Conservation (phyloP, 2,329 filamentous ascomycete genomes). For the Trichoderma sp. region DNA sequence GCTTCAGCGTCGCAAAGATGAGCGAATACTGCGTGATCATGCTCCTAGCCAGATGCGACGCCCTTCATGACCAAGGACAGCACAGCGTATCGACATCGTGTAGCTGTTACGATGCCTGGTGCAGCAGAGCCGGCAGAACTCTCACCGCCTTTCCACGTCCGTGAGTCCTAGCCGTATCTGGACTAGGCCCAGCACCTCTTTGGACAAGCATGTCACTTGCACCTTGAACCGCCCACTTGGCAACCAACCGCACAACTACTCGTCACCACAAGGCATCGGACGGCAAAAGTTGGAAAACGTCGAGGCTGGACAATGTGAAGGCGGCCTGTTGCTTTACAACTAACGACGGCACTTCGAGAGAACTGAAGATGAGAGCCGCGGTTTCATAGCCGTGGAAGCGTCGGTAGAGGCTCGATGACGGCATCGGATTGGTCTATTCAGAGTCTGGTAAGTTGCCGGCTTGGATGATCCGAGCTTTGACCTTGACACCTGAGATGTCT, state of each 20-base stretch:
- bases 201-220: too few relatives aligned
- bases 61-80: conserved; percentile 11
- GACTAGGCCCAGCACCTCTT: background rate
- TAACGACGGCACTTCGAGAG: background rate
- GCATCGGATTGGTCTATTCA: background rate
- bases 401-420: conserved; percentile 4
- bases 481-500: background rate
- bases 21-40: background rate
- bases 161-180: background rate
- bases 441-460: background rate
- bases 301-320: background rate
- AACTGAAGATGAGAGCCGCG: background rate
- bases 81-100: conserved; percentile 14
- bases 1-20: conserved; percentile 21
- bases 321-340: background rate
- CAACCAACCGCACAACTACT: too few relatives aligned
- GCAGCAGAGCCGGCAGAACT: conserved; percentile 20
- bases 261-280: too few relatives aligned
- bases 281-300: too few relatives aligned
- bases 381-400: background rate
- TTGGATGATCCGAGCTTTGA: background rate
- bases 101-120: conserved; percentile 15
- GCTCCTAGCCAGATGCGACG: background rate
- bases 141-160: conserved; percentile 17
- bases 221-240: too few relatives aligned